Conservation (phyloP, 2,329 filamentous ascomycete genomes). For the Incumbomyces lentus region DNA sequence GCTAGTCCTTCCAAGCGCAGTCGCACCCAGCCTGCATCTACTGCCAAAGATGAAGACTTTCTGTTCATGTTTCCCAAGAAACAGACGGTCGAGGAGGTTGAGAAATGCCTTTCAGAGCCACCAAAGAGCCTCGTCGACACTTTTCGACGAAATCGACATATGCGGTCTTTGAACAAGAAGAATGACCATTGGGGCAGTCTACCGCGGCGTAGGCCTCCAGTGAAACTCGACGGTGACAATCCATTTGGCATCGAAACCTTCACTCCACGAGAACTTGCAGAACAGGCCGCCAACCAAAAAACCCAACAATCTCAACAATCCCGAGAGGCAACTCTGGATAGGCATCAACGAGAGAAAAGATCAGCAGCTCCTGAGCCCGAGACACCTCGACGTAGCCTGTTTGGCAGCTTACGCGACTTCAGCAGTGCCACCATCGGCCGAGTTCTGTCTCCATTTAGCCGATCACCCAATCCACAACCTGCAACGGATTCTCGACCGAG, state of each 20-base stretch:
- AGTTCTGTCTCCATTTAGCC: not conserved
- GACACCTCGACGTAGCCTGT: conserved; percentile 1
- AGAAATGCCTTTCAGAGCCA: not conserved
- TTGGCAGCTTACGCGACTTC: conserved; percentile 3
- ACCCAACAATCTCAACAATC: not conserved
- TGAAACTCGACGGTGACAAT: not conserved
- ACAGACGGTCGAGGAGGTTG: not conserved
- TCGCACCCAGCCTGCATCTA: not conserved
- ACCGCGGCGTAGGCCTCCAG: not conserved
- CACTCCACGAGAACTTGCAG: not conserved
- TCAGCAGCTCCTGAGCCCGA: conserved; percentile 6
- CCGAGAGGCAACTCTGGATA: not conserved
- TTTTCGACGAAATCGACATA: conserved; percentile 3
- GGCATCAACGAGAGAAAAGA: not conserved
- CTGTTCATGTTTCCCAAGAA: conserved; percentile 2
- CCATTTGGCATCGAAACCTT: conserved; percentile 3
- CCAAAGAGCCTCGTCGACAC: conserved; percentile 1
- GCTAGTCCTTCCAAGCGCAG: not conserved
- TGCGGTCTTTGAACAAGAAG: not conserved
- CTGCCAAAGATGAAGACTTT: not conserved
- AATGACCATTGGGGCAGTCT: not conserved
- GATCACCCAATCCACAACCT: not conserved
- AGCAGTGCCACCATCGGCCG: conserved; percentile 2
- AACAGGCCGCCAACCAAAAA: not conserved
- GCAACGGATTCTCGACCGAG: not conserved